Base-by-base conservation (phyloP, 768 basidiomycete species). In the Pulveroboletus sp. region DNA sequence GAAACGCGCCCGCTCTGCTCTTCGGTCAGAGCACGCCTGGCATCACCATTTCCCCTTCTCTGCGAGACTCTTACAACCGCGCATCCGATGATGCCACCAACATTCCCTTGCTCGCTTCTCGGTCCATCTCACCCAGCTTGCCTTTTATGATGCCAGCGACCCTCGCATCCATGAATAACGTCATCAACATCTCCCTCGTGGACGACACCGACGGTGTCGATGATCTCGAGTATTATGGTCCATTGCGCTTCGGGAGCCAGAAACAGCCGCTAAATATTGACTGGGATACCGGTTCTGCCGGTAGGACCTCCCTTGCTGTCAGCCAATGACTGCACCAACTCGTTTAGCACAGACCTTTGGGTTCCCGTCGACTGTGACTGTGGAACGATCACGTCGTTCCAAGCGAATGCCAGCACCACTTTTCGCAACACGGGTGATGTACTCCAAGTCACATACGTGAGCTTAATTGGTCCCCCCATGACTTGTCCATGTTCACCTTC, bases 241-340 rank as follows among this genome's bases (percentile, higher is more conserved):
- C 35, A 5, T 45, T 84, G 40, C 31, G 53, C 6, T 70, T 87
- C 43, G 87, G 86, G 10, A 80, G 80, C 16, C 77, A 77, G 1
- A 55, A 67, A 1, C 83, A 85, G 61, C 44, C 53, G 19, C 57
- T 87, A 16, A 69, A 73, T 3, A 73, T 87, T 29, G 78, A 84
- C 62, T 69, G 87, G 53, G 86, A 88, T 63, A 87, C 85, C 3
- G 83, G 85, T 42, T 82, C 80, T 7, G 56, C 61, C 17, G 61
- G 61, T 64, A 29, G 9, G 52, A 1, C 34, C 4, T 2, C 16
- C 14, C 16, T 27, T 17, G 12, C 21, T 34, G 13, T 46, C n/a
- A 6, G 16, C 8, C 27, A 23, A 16, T 4, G 0, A 8, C n/a
- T 8, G 9, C 21, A 24, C 25, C 31, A 9, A 29, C 25, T 3